A percentile compares a stretch with the other conserved stretches of the same genome.
phyloP scores from a whole-genome alignment of 163 green algal species.

The Chlamydomonas reinhardtii region DNA sequence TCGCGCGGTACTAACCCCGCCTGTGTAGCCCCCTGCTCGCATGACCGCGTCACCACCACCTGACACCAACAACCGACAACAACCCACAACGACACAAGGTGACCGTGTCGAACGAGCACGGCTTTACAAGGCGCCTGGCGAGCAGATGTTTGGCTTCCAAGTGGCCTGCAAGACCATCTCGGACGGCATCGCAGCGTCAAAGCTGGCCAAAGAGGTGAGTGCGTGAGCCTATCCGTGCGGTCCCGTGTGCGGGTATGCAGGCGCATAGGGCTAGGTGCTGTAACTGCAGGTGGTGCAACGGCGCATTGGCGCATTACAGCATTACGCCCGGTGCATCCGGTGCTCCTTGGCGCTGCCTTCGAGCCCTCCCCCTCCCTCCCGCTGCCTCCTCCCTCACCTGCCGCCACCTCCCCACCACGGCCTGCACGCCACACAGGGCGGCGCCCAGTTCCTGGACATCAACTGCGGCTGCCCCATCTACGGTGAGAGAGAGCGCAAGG shows the following conservation, averaged over 20 bases:
- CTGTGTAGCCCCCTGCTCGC: background rate
- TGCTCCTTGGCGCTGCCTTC: no score
- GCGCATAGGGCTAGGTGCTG: no score
- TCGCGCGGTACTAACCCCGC: background rate
- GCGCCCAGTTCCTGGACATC: constrained; percentile 82
- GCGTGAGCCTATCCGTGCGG: background rate
- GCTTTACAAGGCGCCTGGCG: constrained; percentile 67
- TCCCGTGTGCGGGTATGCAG: no score
- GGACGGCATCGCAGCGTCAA: constrained; percentile 76
- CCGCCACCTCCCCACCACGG: background rate
- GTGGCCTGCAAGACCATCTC: constrained; percentile 82
- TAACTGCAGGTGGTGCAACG: no score
- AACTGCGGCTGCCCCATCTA: constrained; percentile 92
- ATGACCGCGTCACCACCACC: background rate
- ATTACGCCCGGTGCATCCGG: no score
- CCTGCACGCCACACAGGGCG: constrained; percentile 28
- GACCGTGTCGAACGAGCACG: constrained; percentile 71
- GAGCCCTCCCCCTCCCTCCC: no score
- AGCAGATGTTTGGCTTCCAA: constrained; percentile 76
- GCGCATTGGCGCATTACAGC: no score
- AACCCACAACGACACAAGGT: constrained; percentile 30
- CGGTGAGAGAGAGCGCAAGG: no score
- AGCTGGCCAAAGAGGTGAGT: constrained; percentile 67
- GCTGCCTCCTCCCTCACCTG: no score
- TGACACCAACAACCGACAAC: background rate